Percentiles rank a stretch among this genome's conserved stretches.
phyloP scores from a whole-genome alignment of 2,329 filamentous ascomycete genomes.

The Paraconiothyrium sp. region DNA sequence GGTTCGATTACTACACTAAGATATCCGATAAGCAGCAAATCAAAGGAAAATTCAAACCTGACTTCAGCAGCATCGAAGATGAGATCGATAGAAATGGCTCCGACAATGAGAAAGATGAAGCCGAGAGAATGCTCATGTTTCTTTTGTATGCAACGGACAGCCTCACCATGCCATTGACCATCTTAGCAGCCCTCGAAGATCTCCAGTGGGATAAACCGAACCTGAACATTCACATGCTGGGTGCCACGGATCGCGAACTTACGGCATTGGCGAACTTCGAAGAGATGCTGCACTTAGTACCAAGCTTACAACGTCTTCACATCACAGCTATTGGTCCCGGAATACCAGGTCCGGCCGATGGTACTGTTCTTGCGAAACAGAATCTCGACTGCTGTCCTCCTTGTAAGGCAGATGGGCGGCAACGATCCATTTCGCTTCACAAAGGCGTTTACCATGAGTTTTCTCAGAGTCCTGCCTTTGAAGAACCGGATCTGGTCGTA shows the following conservation, averaged over 20 bases:
- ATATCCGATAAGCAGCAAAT: conserved; percentile 30
- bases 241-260: conserved; percentile 30
- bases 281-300: conserved; percentile 29
- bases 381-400: conserved; percentile 24
- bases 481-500: conserved; percentile 28
- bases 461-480: conserved; percentile 19
- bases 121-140: conserved; percentile 29
- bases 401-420: conserved; percentile 21
- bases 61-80: conserved; percentile 22
- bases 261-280: conserved; percentile 27
- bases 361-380: conserved; percentile 18
- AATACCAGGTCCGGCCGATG: conserved; percentile 10
- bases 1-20: conserved; percentile 31
- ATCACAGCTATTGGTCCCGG: conserved; percentile 26
- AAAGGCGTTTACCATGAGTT: conserved; percentile 31
- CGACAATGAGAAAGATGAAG: conserved; percentile 20
- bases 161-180: conserved; percentile 32
- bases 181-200: conserved; percentile 29
- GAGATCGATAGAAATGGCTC: conserved; percentile 4
- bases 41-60: conserved; percentile 21
- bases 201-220: conserved; percentile 13
- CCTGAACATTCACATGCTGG: conserved; percentile 26
- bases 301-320: conserved; percentile 19
- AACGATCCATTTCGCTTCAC: conserved; percentile 22
- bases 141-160: conserved; percentile 28